phyloP scores from a whole-genome alignment of 2,329 filamentous ascomycete species.

The Colletotrichum spinosum region DNA sequence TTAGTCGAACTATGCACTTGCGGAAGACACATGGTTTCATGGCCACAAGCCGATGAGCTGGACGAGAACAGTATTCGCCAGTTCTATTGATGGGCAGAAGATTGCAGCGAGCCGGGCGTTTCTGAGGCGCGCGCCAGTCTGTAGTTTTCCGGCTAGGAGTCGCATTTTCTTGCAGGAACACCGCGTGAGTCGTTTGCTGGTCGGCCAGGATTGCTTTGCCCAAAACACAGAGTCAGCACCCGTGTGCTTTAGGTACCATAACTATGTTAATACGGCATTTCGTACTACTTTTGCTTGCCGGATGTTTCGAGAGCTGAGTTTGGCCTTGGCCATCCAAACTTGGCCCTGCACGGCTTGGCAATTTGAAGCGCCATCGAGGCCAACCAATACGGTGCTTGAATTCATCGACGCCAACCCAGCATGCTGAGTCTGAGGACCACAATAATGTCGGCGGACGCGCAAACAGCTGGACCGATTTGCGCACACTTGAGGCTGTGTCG shows the following conservation, averaged over 20 bases:
- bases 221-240: not conserved
- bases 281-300: not conserved
- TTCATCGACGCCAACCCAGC: too few relatives aligned
- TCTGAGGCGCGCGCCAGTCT: constrained; percentile 33
- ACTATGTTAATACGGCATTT: too few relatives aligned
- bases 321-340: constrained; percentile 1
- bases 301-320: not conserved
- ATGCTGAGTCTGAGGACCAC: too few relatives aligned
- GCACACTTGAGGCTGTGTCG: too few relatives aligned
- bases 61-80: constrained; percentile 4
- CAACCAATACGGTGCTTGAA: too few relatives aligned
- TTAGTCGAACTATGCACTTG: not conserved
- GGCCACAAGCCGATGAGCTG: not conserved
- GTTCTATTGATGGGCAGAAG: constrained; percentile 20
- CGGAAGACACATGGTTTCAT: constrained; percentile 28
- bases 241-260: too few relatives aligned
- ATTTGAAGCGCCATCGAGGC: too few relatives aligned
- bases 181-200: not conserved
- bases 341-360: too few relatives aligned
- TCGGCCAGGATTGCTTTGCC: constrained; percentile 6
- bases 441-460: too few relatives aligned
- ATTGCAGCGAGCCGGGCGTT: constrained; percentile 12
- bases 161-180: constrained; percentile 1
- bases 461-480: too few relatives aligned
- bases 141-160: constrained; percentile 7